phyloP scores from a whole-genome alignment of 2,329 filamentous ascomycete genomes.

The Phialocephala sp. region DNA sequence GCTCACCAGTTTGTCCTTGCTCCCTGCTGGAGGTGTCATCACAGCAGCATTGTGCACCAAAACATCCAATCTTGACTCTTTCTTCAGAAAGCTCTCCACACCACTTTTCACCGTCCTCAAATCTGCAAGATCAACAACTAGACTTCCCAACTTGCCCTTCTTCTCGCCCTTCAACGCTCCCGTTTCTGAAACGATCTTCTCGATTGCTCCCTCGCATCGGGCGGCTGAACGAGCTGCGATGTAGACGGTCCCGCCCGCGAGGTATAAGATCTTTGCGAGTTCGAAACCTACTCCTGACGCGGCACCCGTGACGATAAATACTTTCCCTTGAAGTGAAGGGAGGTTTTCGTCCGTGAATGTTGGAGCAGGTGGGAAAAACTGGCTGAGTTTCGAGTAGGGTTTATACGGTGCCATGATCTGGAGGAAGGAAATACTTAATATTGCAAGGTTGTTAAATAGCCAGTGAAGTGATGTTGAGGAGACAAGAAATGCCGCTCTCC shows the following conservation, averaged over 20 bases:
- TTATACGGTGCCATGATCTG: slow-evolving; percentile 4
- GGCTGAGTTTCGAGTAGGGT: slow-evolving; percentile 20
- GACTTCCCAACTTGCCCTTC: slow-evolving; percentile 28
- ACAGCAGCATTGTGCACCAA: slow-evolving; percentile 54
- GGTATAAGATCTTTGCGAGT: slow-evolving; percentile 56
- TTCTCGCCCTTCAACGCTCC: slow-evolving; percentile 27
- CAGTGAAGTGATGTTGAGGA: neutral
- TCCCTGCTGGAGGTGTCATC: slow-evolving; percentile 49
- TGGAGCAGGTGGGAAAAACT: slow-evolving; percentile 46
- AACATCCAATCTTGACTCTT: slow-evolving; percentile 46
- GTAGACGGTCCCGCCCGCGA: slow-evolving; percentile 55
- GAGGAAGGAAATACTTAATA: neutral
- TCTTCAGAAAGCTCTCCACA: slow-evolving; percentile 38
- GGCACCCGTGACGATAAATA: slow-evolving; percentile 51
- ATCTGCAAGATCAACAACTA: slow-evolving; percentile 40
- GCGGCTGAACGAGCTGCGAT: slow-evolving; percentile 51
- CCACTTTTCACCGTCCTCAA: slow-evolving; percentile 39
- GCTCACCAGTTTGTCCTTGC: slow-evolving; percentile 44
- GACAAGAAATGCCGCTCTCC: neutral
- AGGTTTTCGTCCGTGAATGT: slow-evolving; percentile 50
- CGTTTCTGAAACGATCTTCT: slow-evolving; percentile 42
- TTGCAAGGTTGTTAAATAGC: neutral
- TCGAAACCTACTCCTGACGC: slow-evolving; percentile 51
- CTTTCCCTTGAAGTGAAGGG: slow-evolving; percentile 47
- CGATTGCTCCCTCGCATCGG: slow-evolving; percentile 51